phyloP scores from a whole-genome alignment of 1,284 basidiomycete species.

The Sparassis latifolia region DNA sequence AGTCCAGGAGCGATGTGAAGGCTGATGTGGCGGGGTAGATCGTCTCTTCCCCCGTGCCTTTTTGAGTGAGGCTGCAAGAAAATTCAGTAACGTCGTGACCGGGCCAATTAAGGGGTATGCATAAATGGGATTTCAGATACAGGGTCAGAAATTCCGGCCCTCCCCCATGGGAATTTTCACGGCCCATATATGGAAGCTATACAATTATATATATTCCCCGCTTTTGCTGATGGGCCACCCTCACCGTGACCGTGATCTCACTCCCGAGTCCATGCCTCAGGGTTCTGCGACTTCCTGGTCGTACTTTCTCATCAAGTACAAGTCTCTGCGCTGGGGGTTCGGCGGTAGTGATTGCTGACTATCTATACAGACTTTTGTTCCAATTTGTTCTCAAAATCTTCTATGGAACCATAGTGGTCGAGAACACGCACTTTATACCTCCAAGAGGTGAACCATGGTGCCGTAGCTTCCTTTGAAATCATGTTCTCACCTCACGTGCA shows the following conservation, averaged over 20 bases:
- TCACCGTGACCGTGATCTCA: too few species aligned
- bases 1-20: not conserved
- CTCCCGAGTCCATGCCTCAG: conserved; percentile 26
- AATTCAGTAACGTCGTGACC: not conserved
- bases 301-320: conserved; percentile 58
- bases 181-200: too few species aligned
- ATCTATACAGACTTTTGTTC: conserved; percentile 49
- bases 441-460: conserved; percentile 69
- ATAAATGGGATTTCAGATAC: not conserved
- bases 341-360: not conserved
- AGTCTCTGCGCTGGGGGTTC: not conserved
- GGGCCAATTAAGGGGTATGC: not conserved
- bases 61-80: not conserved
- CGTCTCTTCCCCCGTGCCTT: too few species aligned
- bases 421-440: conserved; percentile 68
- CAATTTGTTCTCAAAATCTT: conserved; percentile 81
- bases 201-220: too few species aligned
- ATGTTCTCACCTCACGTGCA: not conserved
- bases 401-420: conserved; percentile 83
- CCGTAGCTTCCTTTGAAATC: conserved; percentile 10
- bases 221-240: too few species aligned
- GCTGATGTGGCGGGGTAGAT: too few species aligned
- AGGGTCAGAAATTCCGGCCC: too few species aligned
- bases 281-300: conserved; percentile 60
- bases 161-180: too few species aligned